These are phyloP conservation scores for Gilbertella persicaria DNA, from an alignment of 371 early-diverging fungal species.

Conservation along the genomic window DNA sequence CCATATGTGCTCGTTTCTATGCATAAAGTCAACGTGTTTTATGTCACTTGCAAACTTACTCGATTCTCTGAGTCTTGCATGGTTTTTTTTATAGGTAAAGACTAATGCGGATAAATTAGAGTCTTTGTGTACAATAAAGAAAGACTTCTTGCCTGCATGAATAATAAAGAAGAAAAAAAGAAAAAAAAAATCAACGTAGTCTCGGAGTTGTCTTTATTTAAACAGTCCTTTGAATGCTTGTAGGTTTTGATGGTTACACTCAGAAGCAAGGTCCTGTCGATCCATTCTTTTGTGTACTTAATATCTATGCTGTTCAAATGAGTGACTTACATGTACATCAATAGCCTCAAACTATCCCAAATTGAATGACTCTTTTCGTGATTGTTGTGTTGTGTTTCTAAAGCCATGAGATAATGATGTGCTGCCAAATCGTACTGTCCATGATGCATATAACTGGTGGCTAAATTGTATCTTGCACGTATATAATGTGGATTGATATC, in stretches of 20 bases:
- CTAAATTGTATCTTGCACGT: conserved; percentile 94
- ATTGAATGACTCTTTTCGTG: conserved; percentile 72
- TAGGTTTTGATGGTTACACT: conserved; percentile 73
- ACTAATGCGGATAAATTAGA: too few species aligned
- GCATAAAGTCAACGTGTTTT: too few species aligned
- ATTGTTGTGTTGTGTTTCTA: conserved; percentile 78
- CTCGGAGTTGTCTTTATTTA: conserved; percentile 57
- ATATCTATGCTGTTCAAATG: not conserved
- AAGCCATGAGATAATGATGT: conserved; percentile 85
- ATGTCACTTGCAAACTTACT: too few species aligned
- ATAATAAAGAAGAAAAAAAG: too few species aligned
- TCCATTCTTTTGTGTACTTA: conserved; percentile 47
- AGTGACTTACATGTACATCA: conserved; percentile 67
- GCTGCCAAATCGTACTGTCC: conserved; percentile 89
- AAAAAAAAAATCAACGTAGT: too few species aligned
- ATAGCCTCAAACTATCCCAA: conserved; percentile 87
- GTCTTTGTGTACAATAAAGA: too few species aligned
- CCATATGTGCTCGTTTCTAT: too few species aligned
- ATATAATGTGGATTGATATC: conserved; percentile 93
- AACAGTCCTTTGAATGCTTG: conserved; percentile 79
- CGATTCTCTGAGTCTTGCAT: too few species aligned
- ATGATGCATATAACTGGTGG: conserved; percentile 90
- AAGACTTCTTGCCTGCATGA: too few species aligned
- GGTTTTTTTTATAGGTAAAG: too few species aligned
- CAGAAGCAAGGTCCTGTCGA: conserved; percentile 73